Evolutionary conservation across 345 rosid genomes (phyloP).

Genomic region (Eucalyptus sideroxylon): DNA sequence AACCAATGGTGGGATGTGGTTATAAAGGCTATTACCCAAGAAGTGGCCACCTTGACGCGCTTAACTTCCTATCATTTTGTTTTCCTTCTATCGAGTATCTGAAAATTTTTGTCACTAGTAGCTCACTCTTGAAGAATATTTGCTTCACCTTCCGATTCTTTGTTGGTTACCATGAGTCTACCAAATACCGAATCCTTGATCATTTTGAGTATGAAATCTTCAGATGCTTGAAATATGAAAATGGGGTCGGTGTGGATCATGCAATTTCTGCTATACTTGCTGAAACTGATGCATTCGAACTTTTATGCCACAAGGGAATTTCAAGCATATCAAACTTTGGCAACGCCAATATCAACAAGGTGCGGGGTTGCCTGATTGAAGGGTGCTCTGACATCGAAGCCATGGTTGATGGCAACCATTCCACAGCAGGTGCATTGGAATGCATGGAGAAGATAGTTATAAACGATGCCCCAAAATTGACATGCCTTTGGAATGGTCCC

Average conservation of each 20-base stretch:
- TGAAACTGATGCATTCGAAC: constrained; percentile 13
- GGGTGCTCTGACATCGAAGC: not conserved
- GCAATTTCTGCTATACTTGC: constrained; percentile 1
- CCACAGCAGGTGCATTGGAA: not conserved
- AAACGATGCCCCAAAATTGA: not conserved
- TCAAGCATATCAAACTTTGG: constrained; percentile 5
- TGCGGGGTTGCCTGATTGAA: constrained; percentile 1
- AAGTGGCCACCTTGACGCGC: constrained; percentile 3
- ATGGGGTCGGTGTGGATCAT: not conserved
- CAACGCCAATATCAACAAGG: not conserved
- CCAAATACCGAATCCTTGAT: not conserved
- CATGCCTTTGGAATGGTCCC: constrained; percentile 9
- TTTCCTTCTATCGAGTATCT: not conserved
- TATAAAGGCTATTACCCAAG: not conserved
- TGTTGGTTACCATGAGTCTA: constrained; percentile 1
- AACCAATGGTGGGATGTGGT: constrained; percentile 1
- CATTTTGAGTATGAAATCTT: not conserved
- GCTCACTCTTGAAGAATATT: not conserved
- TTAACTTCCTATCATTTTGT: constrained; percentile 4
- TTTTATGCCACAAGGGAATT: constrained; percentile 2
- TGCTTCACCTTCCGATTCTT: not conserved
- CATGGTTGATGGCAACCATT: not conserved
- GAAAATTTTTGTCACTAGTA: not conserved
- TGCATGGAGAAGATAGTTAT: constrained; percentile 3
- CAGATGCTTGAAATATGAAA: constrained; percentile 5